Evolutionary conservation across 169 alveolate species (phyloP), one percentile per base, ranked within the genome.

Genomic region (Eimeria zaria): DNA sequence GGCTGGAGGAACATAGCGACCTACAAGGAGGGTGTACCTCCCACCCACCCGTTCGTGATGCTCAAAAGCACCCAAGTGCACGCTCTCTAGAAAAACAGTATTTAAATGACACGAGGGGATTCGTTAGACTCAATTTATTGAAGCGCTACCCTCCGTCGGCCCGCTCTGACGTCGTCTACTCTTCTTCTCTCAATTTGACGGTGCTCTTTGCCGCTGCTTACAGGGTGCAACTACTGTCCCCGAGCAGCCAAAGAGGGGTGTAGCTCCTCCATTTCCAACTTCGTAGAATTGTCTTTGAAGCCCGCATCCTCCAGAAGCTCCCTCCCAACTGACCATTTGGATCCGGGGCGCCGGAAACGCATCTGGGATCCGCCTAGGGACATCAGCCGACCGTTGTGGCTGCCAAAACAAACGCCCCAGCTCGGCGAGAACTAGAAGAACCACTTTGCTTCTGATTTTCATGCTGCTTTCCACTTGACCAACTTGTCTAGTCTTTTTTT

Each of bases 21-120:
- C 83, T 73, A 87, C 74, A 64, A 74, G 94, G 94, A 87, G 94
- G 94, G 94, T 87, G 94, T 87, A 87, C 94, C 73, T 84, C 92
- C 92, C 89, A 87, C 94, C 94, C 94, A 87, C 94, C 94, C 94
- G 51, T 60, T 87, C 81, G 83, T 60, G 30, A 64, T 64, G 78
- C 81, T 60, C 60, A 87, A 87, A 62, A 20, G 81, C 94, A 87
- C 94, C 83, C 92, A 84, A 41, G 78, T 87, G 83, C 94, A 36
- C 83, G 39, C 64, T 64, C 69, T 62, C 64, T 87, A 41, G 67
- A 27, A 87, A 64, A 60, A 87, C 83, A 27, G 84, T n/a, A 64
- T 87, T 87, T 87, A 87, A 87, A 87, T 87, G 94, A 87, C 94
- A 87, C 83, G 83, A 87, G 84, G 83, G 62, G 58, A n/a, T 87